Percentiles rank a stretch among this genome's conserved stretches.
phyloP scores from a whole-genome alignment of 192 early-diverging fungal genomes.

The Kappamyces sp. region DNA sequence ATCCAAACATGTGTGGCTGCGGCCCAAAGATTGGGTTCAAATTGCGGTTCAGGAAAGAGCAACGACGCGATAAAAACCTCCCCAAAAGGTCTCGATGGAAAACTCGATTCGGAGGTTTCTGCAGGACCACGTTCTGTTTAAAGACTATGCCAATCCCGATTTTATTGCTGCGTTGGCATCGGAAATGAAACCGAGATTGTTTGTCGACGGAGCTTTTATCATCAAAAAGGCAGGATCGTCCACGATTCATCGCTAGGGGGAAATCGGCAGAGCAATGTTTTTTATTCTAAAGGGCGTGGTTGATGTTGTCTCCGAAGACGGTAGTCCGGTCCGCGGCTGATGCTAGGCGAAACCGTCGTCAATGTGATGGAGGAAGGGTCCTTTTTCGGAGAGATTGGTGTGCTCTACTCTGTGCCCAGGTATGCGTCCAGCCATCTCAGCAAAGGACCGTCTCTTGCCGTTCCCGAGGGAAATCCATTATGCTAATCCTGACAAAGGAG shows the following conservation, averaged over 20 bases:
- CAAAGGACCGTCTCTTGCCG: conserved; percentile 50
- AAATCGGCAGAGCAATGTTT: conserved; percentile 54
- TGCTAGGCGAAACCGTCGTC: conserved; percentile 39
- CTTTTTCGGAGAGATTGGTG: conserved; percentile 79
- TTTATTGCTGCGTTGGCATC: conserved; percentile 37
- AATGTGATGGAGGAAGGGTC: conserved; percentile 57
- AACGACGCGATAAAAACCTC: too few species aligned
- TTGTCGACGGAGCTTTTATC: conserved; percentile 37
- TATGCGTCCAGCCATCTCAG: conserved; percentile 7
- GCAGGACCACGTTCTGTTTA: conserved; percentile 26
- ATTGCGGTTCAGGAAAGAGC: too few species aligned
- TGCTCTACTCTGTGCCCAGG: conserved; percentile 63
- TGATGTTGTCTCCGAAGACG: conserved; percentile 52
- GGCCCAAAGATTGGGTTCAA: neutral
- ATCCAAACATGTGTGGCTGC: conserved; percentile 73
- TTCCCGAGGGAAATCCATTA: conserved; percentile 40
- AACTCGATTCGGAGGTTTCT: too few species aligned
- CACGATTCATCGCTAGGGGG: conserved; percentile 20
- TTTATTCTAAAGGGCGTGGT: conserved; percentile 47
- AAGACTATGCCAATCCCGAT: conserved; percentile 32
- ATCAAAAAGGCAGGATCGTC: conserved; percentile 33
- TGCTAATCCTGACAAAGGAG: conserved; percentile 49
- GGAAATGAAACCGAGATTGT: conserved; percentile 45
- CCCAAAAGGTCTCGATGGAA: too few species aligned
- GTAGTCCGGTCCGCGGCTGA: conserved; percentile 23